These are phyloP conservation scores for Phytophthora ramorum DNA, from an alignment of 352 stramenopile species.

Conservation along the genomic window DNA sequence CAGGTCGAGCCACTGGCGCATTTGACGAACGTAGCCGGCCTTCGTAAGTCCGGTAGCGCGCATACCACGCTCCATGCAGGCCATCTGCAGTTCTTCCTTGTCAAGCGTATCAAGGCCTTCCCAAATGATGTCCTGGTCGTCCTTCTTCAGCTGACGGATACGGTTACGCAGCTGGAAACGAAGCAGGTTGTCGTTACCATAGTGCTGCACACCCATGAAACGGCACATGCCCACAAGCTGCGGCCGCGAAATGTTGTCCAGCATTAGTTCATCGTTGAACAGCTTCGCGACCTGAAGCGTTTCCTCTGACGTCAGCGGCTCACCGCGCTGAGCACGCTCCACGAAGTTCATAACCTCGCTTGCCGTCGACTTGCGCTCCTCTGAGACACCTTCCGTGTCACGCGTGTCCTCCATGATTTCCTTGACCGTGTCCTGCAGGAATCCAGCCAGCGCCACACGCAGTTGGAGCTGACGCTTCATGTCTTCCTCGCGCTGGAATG, in stretches of 20 bases:
- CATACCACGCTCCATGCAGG: slow-evolving; percentile 98
- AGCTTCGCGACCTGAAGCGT: slow-evolving; percentile 92
- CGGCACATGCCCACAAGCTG: slow-evolving; percentile 97
- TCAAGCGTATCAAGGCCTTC: slow-evolving; percentile 98
- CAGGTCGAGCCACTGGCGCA: slow-evolving; percentile 98
- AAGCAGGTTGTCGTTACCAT: slow-evolving; percentile 97
- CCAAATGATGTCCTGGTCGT: slow-evolving; percentile 99
- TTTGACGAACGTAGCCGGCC: slow-evolving; percentile 94
- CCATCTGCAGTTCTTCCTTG: slow-evolving; percentile 97
- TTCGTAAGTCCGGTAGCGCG: slow-evolving; percentile 96
- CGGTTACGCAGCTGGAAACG: slow-evolving; percentile 95
- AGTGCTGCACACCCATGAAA: slow-evolving; percentile 97
- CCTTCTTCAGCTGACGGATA: slow-evolving; percentile 95
- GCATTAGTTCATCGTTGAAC: slow-evolving; percentile 98
- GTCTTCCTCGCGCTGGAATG: slow-evolving; percentile 97
- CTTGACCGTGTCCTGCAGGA: slow-evolving; percentile 98
- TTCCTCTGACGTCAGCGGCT: slow-evolving; percentile 79
- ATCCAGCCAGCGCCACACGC: slow-evolving; percentile 95
- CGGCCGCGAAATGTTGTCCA: slow-evolving; percentile 97
- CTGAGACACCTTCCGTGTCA: slow-evolving; percentile 80
- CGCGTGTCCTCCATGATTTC: slow-evolving; percentile 86
- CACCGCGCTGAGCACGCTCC: slow-evolving; percentile 77
- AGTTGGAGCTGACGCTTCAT: slow-evolving; percentile 98
- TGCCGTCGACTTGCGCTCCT: slow-evolving; percentile 79
- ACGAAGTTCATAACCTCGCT: slow-evolving; percentile 89